Percentiles rank a stretch among this genome's conserved stretches.
phyloP scores from a whole-genome alignment of 2,329 filamentous ascomycete genomes.

The Pseudocercospora cruenta region DNA sequence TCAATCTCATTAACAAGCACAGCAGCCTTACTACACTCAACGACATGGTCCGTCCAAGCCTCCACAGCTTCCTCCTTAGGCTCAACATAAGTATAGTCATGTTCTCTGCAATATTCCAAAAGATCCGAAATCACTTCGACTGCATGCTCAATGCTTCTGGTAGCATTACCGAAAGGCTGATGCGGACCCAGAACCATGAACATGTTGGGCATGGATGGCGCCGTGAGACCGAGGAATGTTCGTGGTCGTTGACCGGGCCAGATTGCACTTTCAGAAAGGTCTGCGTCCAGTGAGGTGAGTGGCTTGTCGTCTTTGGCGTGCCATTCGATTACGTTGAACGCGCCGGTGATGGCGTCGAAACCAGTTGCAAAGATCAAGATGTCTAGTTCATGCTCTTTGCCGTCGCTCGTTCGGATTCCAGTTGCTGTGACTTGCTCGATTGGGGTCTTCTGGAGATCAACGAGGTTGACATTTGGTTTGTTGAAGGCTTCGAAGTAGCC shows the following conservation, averaged over 20 bases:
- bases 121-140: conserved; percentile 37
- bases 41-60: conserved; percentile 29
- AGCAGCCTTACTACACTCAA: neutral
- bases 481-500: conserved; percentile 37
- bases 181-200: conserved; percentile 48
- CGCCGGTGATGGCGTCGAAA: conserved; percentile 40
- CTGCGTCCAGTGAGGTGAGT: conserved; percentile 38
- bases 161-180: conserved; percentile 46
- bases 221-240: conserved; percentile 46
- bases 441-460: conserved; percentile 41
- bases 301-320: conserved; percentile 38
- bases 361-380: conserved; percentile 48
- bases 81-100: conserved; percentile 28
- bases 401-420: conserved; percentile 31
- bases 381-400: conserved; percentile 32
- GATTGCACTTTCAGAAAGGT: conserved; percentile 36
- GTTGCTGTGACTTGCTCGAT: conserved; percentile 47
- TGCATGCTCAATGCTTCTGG: conserved; percentile 41
- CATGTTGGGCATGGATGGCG: conserved; percentile 50
- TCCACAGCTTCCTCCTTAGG: conserved; percentile 34
- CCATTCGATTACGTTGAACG: conserved; percentile 33
- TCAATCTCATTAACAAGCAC: conserved; percentile 13
- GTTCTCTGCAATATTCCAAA: conserved; percentile 24
- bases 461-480: conserved; percentile 31
- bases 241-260: conserved; percentile 40